Conservation (phyloP, 352 stramenopile genomes). For the Pythium scleroteichum region DNA sequence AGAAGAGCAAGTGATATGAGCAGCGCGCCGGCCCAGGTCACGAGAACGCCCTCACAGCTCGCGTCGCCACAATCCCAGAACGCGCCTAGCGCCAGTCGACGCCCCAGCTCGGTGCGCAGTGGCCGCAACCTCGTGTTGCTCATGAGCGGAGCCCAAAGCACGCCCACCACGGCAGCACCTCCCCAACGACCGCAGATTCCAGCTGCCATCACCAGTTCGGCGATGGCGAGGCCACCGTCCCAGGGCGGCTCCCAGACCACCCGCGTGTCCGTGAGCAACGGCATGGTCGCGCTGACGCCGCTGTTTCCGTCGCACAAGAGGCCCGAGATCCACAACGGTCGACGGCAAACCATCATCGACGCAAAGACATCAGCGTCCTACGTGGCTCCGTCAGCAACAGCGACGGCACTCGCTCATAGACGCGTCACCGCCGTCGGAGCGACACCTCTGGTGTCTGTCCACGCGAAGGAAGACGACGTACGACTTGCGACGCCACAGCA, state of each 20-base stretch:
- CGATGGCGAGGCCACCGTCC: constrained; percentile 16
- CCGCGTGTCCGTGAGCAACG: constrained; percentile 35
- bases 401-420: background rate
- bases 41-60: background rate
- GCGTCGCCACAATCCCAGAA: constrained; percentile 4
- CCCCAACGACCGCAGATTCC: background rate
- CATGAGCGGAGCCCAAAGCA: constrained; percentile 6
- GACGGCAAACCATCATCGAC: constrained; percentile 24
- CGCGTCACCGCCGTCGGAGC: background rate
- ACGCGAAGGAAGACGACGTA: constrained; percentile 30
- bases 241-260: constrained; percentile 5
- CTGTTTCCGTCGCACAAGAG: constrained; percentile 13
- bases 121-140: constrained; percentile 47
- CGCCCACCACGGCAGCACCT: background rate
- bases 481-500: constrained; percentile 1
- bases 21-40: background rate
- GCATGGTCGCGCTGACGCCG: constrained; percentile 37
- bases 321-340: background rate
- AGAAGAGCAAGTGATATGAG: constrained; percentile 8
- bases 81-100: constrained; percentile 11
- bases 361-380: constrained; percentile 5
- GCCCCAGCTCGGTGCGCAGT: constrained; percentile 49
- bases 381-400: background rate
- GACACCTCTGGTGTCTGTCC: background rate
- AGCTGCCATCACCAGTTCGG: background rate